Base-by-base conservation (phyloP, 169 alveolate genomes). In the Plasmodium cynomolgi region DNA sequence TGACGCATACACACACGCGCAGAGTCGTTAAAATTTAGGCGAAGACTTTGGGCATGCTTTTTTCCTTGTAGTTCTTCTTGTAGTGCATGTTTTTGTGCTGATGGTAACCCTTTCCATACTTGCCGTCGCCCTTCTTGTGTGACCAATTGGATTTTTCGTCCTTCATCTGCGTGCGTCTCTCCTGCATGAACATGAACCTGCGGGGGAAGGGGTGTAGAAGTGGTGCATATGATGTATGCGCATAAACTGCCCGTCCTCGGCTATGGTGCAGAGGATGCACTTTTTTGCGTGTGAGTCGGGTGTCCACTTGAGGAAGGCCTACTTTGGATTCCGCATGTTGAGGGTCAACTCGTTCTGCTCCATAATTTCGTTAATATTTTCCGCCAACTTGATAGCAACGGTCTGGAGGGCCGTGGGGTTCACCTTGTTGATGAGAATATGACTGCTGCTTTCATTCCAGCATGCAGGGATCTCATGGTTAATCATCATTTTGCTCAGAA, bases 361-460 rank as follows among this genome's bases (percentile, higher is more conserved):
- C 62, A 97, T 98, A n/a, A 97, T 97, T 29, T 96, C 96, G 79
- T 96, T 93, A 26, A 97, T 93, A 84, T 93, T 96, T 91, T 97
- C 99, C 0, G 99, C 98, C 47, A 97, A 96, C 85, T 94, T 91
- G 31, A 96, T 82, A 13, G 98, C 97, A 77, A 95, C 95, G 83
- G 96, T 97, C 92, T 97, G 99, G 58, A 98, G 97, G 44, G 97
- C 97, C 11, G 98, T 97, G 31, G 98, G 98, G 93, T 97, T 98
- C 81, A 96, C 96, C 96, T 97, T 98, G 96, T 97, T 97, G 84
- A 98, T 96, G 56, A 98, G 84, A 75, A 98, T 96, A 95, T 92
- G 97, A 91, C 97, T 97, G 75, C 98, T 96, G 41, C 97, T 96
- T 96, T 97, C 98, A 83, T 97, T 98, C 99, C 99, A 98, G 71